Evolutionary conservation across 345 rosid genomes (phyloP), one percentile per base, ranked within the genome.

Genomic region (Carallia brachiata): DNA sequence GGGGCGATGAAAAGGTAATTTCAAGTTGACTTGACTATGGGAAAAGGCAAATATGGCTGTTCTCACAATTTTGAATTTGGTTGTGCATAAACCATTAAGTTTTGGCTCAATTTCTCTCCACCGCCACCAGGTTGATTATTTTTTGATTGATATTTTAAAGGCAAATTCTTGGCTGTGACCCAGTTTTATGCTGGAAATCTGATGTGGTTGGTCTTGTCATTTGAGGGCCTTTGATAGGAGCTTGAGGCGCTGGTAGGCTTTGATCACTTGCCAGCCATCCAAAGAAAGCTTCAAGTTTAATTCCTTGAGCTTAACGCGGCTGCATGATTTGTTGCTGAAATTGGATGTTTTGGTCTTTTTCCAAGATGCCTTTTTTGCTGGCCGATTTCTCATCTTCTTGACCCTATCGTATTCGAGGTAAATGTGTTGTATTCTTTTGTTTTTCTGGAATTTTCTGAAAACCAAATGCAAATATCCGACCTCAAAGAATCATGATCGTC

Each of bases 201-300:
- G 30, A 39, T 63, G n/a, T 65, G 52, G 75, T 56, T 58, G 80
- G 61, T 75, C 77, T 77, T 83, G 73, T 68, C 40, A 62, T 85
- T 71, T 28, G 66, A 81, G 83, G 81, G 83, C 52, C 30, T 54
- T 62, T 70, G 68, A 70, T 70, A 78, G 75, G 77, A 73, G 70
- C 67, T 37, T 73, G 63, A 69, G 79, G 81, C 70, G 52, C 69
- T 56, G 62, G 58, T 70, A 36, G 77, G 65, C 16, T 84, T 63
- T 70, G 73, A 66, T 82, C 36, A 79, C 84, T 84, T 82, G 78
- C 70, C 80, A 81, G 78, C 70, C 80, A 81, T 65, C 73, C 73
- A 74, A 80, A 78, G 52, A 69, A 80, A 77, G 72, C 61, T 23
- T 68, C 77, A 36, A 55, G 10, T 27, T 55, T 15, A 36, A 48